Base-by-base conservation (phyloP, 139 green algal species). In the Desmodesmus armatus region DNA sequence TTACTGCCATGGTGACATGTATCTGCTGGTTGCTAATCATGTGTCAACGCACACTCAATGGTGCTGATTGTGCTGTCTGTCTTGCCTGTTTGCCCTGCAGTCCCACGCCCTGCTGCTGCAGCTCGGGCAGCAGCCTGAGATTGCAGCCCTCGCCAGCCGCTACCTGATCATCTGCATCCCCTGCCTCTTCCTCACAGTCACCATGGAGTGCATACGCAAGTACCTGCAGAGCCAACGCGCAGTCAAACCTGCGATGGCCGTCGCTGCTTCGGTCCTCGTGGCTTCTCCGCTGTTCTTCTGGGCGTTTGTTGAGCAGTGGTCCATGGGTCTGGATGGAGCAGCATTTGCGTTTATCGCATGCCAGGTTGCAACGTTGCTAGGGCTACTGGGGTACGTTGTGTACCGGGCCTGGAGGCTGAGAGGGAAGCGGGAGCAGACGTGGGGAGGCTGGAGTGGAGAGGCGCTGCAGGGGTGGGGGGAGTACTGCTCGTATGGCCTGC, bases 321-420 rank as follows among this genome's bases (percentile, higher is more conserved):
- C 55, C 2, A 43, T 85, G 83, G 93, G 93, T 15, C 71, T 96
- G 29, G 89, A 94, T 40, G 93, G 93, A n/a, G 93, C 93, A 11
- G 93, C 92, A 17, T 29, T 85, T 47, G 93, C 93, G 0, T 89
- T 91, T 58, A 65, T 92, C 21, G 43, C 76, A 15, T 89, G 79
- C 49, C 62, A 72, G 29, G 43, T 39, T 19, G 40, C 65, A 15
- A 80, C 67, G 25, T 21, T 86, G 67, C 2, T 40, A 19, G 80
- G 80, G 1, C 40, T 86, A 35, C 11, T 80, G 17, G 69, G 66
- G 0, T 86, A 67, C 41, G 70, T 72, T 11, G 37, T 47, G 37
- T 78, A 41, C 21, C n/a, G 80, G 5, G 80, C 80, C 3, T 47
- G 23, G 27, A 19, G 29, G 29, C 29, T 86, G 80, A 6, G 80